Conservation (phyloP, 176 grass and related monocot genomes). For the Zoysia pacifica region DNA sequence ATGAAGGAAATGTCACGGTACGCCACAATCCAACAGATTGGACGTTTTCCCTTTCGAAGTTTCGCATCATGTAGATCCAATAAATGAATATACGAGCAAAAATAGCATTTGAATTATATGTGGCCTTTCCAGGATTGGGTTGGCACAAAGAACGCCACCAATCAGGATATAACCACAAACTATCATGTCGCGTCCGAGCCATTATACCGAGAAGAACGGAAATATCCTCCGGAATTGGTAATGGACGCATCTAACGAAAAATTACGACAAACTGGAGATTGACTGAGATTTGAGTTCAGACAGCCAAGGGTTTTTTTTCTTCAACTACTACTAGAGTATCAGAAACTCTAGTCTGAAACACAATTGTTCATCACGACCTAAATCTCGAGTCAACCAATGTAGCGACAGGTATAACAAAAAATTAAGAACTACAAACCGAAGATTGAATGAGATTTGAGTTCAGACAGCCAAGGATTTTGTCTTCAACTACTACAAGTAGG, state of each 20-base stretch:
- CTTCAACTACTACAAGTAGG: slow-evolving; percentile 29
- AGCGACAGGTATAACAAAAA: background rate
- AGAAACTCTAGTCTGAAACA: slow-evolving; percentile 45
- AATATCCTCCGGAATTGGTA: slow-evolving; percentile 64
- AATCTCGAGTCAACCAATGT: background rate
- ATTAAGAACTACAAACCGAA: background rate
- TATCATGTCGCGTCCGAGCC: slow-evolving; percentile 57
- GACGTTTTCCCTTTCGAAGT: slow-evolving; percentile 35
- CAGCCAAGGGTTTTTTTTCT: slow-evolving; percentile 41
- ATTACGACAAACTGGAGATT: background rate
- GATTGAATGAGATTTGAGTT: background rate
- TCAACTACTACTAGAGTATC: slow-evolving; percentile 34
- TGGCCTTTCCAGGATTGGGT: slow-evolving; percentile 69
- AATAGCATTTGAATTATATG: slow-evolving; percentile 18
- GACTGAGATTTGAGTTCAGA: slow-evolving; percentile 38
- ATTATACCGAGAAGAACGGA: slow-evolving; percentile 62
- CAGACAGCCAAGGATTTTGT: slow-evolving; percentile 45
- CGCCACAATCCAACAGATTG: background rate
- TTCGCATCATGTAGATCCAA: slow-evolving; percentile 56
- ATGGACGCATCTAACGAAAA: slow-evolving; percentile 39
- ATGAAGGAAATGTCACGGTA: slow-evolving; percentile 46
- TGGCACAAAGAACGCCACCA: slow-evolving; percentile 50
- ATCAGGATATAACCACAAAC: slow-evolving; percentile 80
- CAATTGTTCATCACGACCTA: slow-evolving; percentile 12
- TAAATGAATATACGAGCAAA: background rate